phyloP scores from a whole-genome alignment of 306 rosid genomes.

The Pterocarpus santalinus region DNA sequence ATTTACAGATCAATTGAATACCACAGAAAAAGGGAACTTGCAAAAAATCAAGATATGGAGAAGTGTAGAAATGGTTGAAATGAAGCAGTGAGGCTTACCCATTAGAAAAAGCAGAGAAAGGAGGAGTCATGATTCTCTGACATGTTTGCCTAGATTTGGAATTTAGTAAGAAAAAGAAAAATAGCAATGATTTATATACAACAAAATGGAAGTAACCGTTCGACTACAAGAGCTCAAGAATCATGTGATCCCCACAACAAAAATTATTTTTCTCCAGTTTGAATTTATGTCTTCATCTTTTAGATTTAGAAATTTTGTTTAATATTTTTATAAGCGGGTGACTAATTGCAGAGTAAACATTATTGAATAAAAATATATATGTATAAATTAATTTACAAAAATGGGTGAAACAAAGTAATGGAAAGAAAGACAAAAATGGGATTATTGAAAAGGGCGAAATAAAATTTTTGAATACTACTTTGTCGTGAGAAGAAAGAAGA shows the following conservation, averaged over 20 bases:
- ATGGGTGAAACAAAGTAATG: background rate
- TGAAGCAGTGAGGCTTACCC: conserved; percentile 44
- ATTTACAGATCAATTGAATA: conserved; percentile 15
- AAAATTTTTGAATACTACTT: background rate
- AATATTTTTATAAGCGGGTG: background rate
- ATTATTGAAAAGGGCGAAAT: background rate
- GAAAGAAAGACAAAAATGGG: background rate
- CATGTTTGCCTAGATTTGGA: conserved; percentile 35
- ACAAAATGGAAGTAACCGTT: background rate
- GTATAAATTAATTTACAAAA: background rate
- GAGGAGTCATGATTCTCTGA: conserved; percentile 34
- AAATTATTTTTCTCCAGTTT: background rate
- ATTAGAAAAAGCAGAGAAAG: conserved; percentile 50
- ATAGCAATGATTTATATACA: background rate
- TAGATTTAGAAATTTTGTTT: too few species aligned
- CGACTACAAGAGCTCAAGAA: background rate
- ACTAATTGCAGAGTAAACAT: background rate
- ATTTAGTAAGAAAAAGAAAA: background rate
- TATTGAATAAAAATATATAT: background rate
- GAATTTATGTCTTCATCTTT: background rate
- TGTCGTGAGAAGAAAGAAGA: background rate
- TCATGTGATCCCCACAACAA: background rate
- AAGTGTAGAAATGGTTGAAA: background rate
- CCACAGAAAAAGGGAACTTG: background rate
- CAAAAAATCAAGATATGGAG: conserved; percentile 22